Conservation (phyloP, 2,329 filamentous ascomycete genomes). For the Herpotrichia juniperi region DNA sequence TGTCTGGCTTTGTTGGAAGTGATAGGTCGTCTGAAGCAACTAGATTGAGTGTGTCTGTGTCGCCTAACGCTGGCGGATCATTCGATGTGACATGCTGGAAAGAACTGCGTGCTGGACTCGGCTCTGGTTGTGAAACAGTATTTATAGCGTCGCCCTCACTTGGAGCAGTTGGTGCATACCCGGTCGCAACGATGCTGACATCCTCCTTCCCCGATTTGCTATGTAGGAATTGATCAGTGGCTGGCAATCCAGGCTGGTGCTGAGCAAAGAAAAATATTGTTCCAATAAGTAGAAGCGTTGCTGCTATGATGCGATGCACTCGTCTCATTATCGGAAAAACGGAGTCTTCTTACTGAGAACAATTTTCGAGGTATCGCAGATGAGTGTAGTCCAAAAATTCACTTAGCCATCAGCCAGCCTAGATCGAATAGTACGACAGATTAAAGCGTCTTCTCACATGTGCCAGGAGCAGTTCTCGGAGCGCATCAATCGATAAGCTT, state of each 20-base stretch:
- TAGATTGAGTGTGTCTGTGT: constrained; percentile 1
- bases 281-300: constrained; percentile 10
- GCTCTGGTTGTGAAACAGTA: background rate
- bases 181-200: background rate
- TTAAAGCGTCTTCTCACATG: too few relatives aligned
- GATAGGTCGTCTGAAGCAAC: background rate
- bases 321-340: constrained; percentile 11
- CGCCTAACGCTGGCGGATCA: background rate
- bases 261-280: constrained; percentile 10
- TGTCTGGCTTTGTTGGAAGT: background rate
- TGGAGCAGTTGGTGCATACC: background rate
- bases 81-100: background rate
- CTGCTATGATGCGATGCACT: constrained; percentile 9
- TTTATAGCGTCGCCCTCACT: background rate
- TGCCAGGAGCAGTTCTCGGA: constrained; percentile 2
- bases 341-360: background rate
- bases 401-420: too few relatives aligned
- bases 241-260: constrained; percentile 1
- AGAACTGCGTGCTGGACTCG: background rate
- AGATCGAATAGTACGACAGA: too few relatives aligned
- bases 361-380: too few relatives aligned
- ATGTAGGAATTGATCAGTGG: background rate
- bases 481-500: background rate
- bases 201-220: background rate
- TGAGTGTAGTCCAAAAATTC: too few relatives aligned